Conservation (phyloP, 192 early-diverging fungal genomes). For the Coemansia sp. region DNA sequence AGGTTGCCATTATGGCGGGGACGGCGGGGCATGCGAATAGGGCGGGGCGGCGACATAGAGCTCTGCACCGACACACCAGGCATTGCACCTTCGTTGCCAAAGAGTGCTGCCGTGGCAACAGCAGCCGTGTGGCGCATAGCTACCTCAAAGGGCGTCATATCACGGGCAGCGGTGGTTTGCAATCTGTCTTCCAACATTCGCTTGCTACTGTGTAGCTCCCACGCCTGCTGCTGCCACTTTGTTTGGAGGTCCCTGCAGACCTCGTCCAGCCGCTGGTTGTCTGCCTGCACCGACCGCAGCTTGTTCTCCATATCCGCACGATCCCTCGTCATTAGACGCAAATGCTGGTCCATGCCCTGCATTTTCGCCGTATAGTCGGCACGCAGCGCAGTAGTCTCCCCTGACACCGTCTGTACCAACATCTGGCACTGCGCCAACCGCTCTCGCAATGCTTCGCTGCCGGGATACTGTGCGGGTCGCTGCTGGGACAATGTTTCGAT, state of each 20-base stretch:
- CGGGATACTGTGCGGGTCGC: background rate
- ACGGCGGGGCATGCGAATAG: background rate
- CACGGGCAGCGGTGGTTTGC: background rate
- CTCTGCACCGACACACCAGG: background rate
- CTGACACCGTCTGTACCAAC: background rate
- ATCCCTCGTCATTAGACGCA: background rate
- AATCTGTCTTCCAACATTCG: constrained; percentile 5
- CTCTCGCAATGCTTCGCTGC: background rate
- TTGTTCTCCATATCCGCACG: background rate
- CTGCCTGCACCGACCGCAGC: background rate
- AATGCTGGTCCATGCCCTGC: background rate
- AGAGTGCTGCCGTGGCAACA: background rate
- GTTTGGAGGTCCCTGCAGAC: background rate
- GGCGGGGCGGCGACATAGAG: background rate
- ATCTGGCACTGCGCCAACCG: background rate
- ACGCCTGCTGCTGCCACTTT: background rate
- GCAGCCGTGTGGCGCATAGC: background rate
- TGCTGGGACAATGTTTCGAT: background rate
- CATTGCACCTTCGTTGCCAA: background rate
- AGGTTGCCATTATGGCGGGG: background rate
- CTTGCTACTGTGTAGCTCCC: background rate
- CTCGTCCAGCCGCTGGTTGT: constrained; percentile 4
- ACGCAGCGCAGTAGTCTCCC: background rate
- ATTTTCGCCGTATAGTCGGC: background rate
- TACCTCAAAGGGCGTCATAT: background rate